A percentile compares a stretch with the other conserved stretches of the same genome.
phyloP scores from a whole-genome alignment of 768 basidiomycete species.

The Gelatoporia subvermispora region DNA sequence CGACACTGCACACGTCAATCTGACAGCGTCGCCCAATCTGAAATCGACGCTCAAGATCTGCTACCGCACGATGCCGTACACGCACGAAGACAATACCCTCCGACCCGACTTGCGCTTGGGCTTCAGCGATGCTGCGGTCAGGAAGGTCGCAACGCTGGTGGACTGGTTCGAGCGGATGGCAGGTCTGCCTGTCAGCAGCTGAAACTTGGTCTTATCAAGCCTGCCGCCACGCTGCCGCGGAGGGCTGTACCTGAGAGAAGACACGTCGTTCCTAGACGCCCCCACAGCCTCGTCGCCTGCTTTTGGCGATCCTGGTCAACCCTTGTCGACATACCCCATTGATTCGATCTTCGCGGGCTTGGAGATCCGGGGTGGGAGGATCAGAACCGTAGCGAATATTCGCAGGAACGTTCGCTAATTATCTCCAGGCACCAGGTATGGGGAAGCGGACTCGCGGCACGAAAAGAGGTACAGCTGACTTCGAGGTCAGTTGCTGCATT shows the following conservation, averaged over 20 bases:
- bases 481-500: constrained; percentile 3
- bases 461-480: constrained; percentile 9
- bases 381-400: constrained; percentile 14
- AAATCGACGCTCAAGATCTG: constrained; percentile 64
- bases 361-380: constrained; percentile 31
- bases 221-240: not conserved
- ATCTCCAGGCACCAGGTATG: too few species aligned
- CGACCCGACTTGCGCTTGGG: constrained; percentile 74
- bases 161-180: constrained; percentile 74
- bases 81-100: constrained; percentile 50
- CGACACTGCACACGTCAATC: constrained; percentile 31
- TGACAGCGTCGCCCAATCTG: constrained; percentile 67
- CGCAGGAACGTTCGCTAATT: not conserved
- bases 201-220: too few species aligned
- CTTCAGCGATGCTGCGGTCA: constrained; percentile 61
- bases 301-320: constrained; percentile 28
- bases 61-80: constrained; percentile 72
- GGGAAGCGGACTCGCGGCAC: too few species aligned
- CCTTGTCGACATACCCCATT: constrained; percentile 24
- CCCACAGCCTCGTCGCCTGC: not conserved
- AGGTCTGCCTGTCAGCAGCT: constrained; percentile 37
- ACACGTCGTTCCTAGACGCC: not conserved
- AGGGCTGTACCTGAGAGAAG: not conserved
- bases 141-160: constrained; percentile 61
- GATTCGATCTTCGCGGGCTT: constrained; percentile 21